Evolutionary conservation across 108 stramenopile species (phyloP).

Genomic region (Conticribra guillardii): DNA sequence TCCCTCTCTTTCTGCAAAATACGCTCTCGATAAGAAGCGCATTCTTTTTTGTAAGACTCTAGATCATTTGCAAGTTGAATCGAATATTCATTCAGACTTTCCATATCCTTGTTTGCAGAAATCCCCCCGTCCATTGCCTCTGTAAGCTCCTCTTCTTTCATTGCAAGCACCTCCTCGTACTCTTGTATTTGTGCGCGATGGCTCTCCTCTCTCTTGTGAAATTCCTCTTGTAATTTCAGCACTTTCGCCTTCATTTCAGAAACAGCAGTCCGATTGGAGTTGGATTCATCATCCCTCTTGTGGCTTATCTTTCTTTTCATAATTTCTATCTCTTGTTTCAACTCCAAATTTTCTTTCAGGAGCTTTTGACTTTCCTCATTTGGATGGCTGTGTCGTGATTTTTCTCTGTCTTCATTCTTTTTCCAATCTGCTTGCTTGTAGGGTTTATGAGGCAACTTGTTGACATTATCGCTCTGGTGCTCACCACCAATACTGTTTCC

Average conservation of each 20-base stretch:
- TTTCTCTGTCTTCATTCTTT: no score
- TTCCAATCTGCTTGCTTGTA: no score
- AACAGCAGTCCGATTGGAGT: neutral
- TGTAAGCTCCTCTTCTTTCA: slow-evolving; percentile 11
- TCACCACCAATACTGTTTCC: neutral
- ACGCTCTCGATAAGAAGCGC: slow-evolving; percentile 34
- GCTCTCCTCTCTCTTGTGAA: slow-evolving; percentile 19
- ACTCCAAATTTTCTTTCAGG: neutral
- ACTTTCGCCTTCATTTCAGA: slow-evolving; percentile 20
- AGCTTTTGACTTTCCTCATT: neutral
- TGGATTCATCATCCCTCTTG: slow-evolving; percentile 15
- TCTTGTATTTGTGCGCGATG: neutral
- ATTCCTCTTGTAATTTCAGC: slow-evolving; percentile 17
- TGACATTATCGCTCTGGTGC: neutral
- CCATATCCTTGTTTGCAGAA: slow-evolving; percentile 1
- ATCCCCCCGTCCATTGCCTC: slow-evolving; percentile 4
- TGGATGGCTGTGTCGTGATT: no score
- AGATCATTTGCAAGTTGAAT: slow-evolving; percentile 29
- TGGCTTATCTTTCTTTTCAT: slow-evolving; percentile 13
- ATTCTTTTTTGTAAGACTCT: slow-evolving; percentile 42
- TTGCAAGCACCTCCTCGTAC: neutral
- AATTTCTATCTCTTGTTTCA: slow-evolving; percentile 7
- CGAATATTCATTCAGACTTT: slow-evolving; percentile 9
- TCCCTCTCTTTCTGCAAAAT: slow-evolving; percentile 36
- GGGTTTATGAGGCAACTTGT: neutral